Evolutionary conservation across 164 flowering plant species (phyloP).

Genomic region (Aristolochia fimbriata): DNA sequence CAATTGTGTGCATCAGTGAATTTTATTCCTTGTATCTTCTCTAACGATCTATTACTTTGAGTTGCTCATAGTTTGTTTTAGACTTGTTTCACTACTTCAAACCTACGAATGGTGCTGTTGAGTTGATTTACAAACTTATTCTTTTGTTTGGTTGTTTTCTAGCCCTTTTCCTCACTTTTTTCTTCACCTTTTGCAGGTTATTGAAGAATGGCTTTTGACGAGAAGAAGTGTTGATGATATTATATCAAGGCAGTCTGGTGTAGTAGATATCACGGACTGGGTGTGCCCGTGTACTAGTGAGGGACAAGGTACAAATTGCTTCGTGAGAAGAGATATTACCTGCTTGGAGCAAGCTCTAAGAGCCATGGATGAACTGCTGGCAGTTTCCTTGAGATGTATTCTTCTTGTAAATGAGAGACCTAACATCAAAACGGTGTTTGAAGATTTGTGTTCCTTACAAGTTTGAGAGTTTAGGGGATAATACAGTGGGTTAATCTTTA

Average conservation of each 20-base stretch:
- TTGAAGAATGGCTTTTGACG: slow-evolving; percentile 85
- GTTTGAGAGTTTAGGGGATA: slow-evolving; percentile 49
- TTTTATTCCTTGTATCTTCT: too few relatives aligned
- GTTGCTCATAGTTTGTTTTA: too few relatives aligned
- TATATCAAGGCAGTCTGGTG: slow-evolving; percentile 84
- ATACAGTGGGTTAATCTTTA: slow-evolving; percentile 27
- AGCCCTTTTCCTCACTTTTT: slow-evolving; percentile 53
- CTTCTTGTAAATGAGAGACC: slow-evolving; percentile 90
- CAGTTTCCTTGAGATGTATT: slow-evolving; percentile 65
- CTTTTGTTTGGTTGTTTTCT: slow-evolving; percentile 9
- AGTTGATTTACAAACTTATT: too few relatives aligned
- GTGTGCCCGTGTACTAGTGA: slow-evolving; percentile 73
- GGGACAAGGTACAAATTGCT: slow-evolving; percentile 77
- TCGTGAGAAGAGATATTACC: slow-evolving; percentile 76
- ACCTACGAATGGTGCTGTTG: too few relatives aligned
- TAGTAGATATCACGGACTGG: slow-evolving; percentile 95
- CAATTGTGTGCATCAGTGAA: too few relatives aligned
- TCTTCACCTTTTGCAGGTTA: too few relatives aligned
- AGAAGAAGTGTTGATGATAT: slow-evolving; percentile 95
- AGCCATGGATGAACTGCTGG: slow-evolving; percentile 82
- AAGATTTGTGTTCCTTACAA: slow-evolving; percentile 56
- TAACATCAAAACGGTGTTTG: slow-evolving; percentile 66
- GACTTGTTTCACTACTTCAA: slow-evolving; percentile 17
- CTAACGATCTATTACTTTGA: too few relatives aligned
- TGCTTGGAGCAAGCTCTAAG: slow-evolving; percentile 53